A percentile compares a stretch with the other conserved stretches of the same genome.
Conservation (phyloP, 2,329 filamentous ascomycete genomes). For the Xylaria hypoxylon region DNA sequence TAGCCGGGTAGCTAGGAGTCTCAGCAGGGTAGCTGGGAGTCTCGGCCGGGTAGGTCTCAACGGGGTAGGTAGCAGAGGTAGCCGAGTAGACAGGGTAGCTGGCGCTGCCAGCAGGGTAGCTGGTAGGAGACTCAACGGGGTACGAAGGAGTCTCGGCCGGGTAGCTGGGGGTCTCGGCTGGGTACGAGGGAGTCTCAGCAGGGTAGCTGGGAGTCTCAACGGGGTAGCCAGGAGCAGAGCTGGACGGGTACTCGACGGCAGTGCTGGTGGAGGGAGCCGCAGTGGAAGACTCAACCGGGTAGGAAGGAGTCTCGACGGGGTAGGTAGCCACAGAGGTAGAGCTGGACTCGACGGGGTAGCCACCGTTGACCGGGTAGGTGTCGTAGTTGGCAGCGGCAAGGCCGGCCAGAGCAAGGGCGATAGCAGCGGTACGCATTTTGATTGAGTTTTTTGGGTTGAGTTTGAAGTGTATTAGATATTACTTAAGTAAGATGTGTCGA, state of each 20-base stretch:
- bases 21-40: slow-evolving; percentile 24
- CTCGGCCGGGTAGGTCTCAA: slow-evolving; percentile 27
- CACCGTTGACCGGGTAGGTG: slow-evolving; percentile 32
- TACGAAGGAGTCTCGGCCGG: slow-evolving; percentile 24
- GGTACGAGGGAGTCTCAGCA: slow-evolving; percentile 13
- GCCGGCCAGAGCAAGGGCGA: slow-evolving; percentile 38
- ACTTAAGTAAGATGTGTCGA: slow-evolving; percentile 42
- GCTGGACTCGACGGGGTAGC: slow-evolving; percentile 35
- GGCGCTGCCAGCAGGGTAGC: slow-evolving; percentile 29
- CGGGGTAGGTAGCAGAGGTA: slow-evolving; percentile 16
- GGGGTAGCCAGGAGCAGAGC: slow-evolving; percentile 30
- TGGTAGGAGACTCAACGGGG: slow-evolving; percentile 20
- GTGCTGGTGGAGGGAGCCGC: slow-evolving; percentile 19
- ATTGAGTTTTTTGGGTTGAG: slow-evolving; percentile 32
- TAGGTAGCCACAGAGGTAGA: slow-evolving; percentile 21
- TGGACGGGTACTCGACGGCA: slow-evolving; percentile 17
- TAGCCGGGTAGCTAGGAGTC: slow-evolving; percentile 23
- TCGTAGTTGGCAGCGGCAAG: slow-evolving; percentile 39
- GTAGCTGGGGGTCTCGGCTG: slow-evolving; percentile 5
- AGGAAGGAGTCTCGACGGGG: slow-evolving; percentile 24
- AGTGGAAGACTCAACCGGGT: slow-evolving; percentile 14
- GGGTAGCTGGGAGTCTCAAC: slow-evolving; percentile 29
- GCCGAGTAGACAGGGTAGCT: slow-evolving; percentile 30
- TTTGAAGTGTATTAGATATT: slow-evolving; percentile 42
- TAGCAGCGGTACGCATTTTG: slow-evolving; percentile 41